phyloP scores from a whole-genome alignment of 1,139 yeast species.

The Geotrichum fermentans region DNA sequence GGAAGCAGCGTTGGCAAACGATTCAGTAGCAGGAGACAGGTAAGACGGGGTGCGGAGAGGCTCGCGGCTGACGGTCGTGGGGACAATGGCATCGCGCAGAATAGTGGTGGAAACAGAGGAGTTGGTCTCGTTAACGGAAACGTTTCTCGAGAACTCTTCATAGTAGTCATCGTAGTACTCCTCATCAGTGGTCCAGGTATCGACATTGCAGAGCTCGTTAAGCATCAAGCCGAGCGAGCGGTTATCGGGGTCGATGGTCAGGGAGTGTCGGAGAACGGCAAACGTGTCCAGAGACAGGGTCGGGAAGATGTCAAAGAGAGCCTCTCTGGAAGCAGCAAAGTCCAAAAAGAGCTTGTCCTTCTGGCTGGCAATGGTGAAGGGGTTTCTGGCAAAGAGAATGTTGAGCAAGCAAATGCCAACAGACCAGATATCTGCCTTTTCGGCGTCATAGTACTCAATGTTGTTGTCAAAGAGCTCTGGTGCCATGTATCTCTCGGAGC shows the following conservation, averaged over 20 bases:
- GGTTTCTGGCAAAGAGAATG: slow-evolving; percentile 83
- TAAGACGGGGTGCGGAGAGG: slow-evolving; percentile 42
- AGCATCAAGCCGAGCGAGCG: slow-evolving; percentile 62
- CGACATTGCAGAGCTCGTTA: slow-evolving; percentile 54
- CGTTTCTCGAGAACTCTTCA: background rate
- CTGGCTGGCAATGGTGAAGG: slow-evolving; percentile 76
- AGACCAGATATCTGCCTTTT: slow-evolving; percentile 90
- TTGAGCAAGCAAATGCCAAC: slow-evolving; percentile 82
- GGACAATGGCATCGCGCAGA: slow-evolving; percentile 23
- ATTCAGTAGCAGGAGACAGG: slow-evolving; percentile 15
- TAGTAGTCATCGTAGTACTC: slow-evolving; percentile 44
- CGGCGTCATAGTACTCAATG: slow-evolving; percentile 68
- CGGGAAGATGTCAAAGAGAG: slow-evolving; percentile 87
- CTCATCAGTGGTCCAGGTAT: slow-evolving; percentile 79
- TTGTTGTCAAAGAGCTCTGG: slow-evolving; percentile 66
- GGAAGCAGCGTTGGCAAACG: slow-evolving; percentile 13
- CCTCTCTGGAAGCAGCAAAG: slow-evolving; percentile 83
- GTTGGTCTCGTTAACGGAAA: slow-evolving; percentile 1
- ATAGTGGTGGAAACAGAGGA: slow-evolving; percentile 5
- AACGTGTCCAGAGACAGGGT: slow-evolving; percentile 84
- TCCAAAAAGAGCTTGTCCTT: slow-evolving; percentile 82
- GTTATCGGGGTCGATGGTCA: slow-evolving; percentile 84
- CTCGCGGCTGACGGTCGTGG: slow-evolving; percentile 37
- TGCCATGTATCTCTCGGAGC: slow-evolving; percentile 95
- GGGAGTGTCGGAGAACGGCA: slow-evolving; percentile 68